Conservation (phyloP, 345 rosid genomes). For the Acer yangbiense region DNA sequence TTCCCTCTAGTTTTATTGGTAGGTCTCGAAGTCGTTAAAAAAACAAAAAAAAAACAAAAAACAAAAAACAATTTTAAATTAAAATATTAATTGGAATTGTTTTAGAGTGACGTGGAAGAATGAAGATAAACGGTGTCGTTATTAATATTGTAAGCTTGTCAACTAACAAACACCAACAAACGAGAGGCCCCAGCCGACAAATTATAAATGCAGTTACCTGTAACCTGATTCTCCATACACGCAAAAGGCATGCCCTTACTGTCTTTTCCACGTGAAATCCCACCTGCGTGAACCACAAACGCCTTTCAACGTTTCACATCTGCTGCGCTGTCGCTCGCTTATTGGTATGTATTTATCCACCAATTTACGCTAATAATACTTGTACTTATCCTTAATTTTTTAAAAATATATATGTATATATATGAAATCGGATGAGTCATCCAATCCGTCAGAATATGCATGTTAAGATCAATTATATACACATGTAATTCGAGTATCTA, state of each 20-base stretch:
- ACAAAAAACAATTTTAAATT: no score
- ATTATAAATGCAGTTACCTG: slow-evolving; percentile 21
- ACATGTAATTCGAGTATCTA: no score
- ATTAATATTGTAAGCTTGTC: slow-evolving; percentile 27
- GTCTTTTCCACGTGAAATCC: background rate
- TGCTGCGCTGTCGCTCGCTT: background rate
- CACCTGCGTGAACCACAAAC: background rate
- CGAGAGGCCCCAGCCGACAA: slow-evolving; percentile 30
- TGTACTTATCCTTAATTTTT: background rate
- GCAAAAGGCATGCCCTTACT: background rate
- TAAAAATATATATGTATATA: no score
- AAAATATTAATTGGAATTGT: no score
- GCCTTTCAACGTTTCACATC: background rate
- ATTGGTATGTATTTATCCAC: background rate
- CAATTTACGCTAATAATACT: background rate
- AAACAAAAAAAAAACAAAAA: no score
- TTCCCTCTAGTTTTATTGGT: background rate
- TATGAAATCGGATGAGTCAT: no score
- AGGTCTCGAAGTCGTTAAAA: background rate
- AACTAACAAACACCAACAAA: slow-evolving; percentile 24
- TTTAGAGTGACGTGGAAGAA: no score
- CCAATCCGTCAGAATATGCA: no score
- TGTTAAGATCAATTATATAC: no score
- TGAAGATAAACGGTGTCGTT: no score
- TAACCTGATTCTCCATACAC: slow-evolving; percentile 17